Evolutionary conservation across 208 protist genomes (phyloP).

Genomic region (Naegleria lovaniensis): DNA sequence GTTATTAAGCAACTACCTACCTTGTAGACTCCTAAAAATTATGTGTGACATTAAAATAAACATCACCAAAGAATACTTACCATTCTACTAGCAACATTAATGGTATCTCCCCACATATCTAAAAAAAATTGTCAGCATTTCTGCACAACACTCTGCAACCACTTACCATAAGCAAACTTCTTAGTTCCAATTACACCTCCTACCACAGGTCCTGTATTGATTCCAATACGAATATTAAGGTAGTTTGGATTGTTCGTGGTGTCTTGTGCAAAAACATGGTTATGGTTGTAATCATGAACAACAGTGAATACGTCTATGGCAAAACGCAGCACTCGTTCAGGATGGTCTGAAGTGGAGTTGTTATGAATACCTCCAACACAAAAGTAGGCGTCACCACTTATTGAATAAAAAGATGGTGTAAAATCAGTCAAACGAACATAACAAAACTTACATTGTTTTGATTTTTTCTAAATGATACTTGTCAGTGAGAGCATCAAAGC

Average conservation of each 20-base stretch:
- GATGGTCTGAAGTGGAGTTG: background rate
- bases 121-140: no score
- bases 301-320: background rate
- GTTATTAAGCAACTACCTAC: no score
- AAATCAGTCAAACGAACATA: no score
- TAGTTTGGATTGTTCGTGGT: background rate
- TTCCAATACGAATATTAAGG: background rate
- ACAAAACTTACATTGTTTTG: no score
- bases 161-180: background rate
- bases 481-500: conserved; percentile 2
- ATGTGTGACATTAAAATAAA: no score
- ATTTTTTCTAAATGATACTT: conserved; percentile 24
- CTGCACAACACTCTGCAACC: no score
- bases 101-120: background rate
- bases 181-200: background rate
- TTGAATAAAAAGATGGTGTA: no score
- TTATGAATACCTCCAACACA: background rate
- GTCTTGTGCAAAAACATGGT: background rate
- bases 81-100: background rate
- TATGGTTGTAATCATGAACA: background rate
- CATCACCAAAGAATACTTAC: conserved; percentile 31
- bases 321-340: background rate
- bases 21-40: no score
- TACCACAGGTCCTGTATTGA: background rate
- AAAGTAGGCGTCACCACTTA: background rate